Percentiles rank a stretch among this genome's conserved stretches.
These are phyloP conservation scores for Candida manassasensis DNA, from an alignment of 805 yeast species.

Conservation along the genomic window DNA sequence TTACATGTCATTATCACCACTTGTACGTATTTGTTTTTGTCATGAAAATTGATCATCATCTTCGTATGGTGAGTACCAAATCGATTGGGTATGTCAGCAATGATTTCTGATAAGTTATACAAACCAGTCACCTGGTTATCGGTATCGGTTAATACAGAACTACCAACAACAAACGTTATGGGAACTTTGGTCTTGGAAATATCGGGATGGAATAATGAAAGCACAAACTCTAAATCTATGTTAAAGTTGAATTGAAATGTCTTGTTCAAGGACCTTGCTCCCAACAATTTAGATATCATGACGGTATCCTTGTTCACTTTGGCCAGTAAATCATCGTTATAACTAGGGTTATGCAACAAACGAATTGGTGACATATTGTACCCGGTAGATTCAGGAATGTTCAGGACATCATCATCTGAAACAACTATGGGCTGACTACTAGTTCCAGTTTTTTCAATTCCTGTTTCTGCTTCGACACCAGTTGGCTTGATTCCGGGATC, in stretches of 20 bases:
- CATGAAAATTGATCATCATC: constrained; percentile 55
- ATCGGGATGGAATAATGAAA: constrained; percentile 26
- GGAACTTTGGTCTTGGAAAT: constrained; percentile 14
- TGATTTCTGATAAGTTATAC: constrained; percentile 25
- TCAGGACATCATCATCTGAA: no score
- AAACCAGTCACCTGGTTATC: constrained; percentile 13
- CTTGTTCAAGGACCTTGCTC: constrained; percentile 26
- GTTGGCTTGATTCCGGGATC: no score
- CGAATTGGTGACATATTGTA: constrained; percentile 16
- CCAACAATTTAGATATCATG: constrained; percentile 22
- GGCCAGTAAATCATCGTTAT: constrained; percentile 8
- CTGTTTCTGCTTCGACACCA: no score
- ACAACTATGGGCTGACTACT: no score
- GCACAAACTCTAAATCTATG: constrained; percentile 37
- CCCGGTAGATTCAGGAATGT: no score
- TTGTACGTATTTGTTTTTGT: constrained; percentile 39
- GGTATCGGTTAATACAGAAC: constrained; percentile 11
- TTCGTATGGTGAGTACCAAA: constrained; percentile 62
- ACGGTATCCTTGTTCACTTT: constrained; percentile 24
- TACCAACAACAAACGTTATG: constrained; percentile 30
- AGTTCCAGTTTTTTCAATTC: no score
- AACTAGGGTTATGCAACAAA: constrained; percentile 26
- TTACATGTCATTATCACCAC: constrained; percentile 59
- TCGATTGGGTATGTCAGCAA: constrained; percentile 28
- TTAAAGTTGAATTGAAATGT: constrained; percentile 48